Base-by-base conservation (phyloP, 371 early-diverging fungal species). In the Dinochytrium kinnereticum region DNA sequence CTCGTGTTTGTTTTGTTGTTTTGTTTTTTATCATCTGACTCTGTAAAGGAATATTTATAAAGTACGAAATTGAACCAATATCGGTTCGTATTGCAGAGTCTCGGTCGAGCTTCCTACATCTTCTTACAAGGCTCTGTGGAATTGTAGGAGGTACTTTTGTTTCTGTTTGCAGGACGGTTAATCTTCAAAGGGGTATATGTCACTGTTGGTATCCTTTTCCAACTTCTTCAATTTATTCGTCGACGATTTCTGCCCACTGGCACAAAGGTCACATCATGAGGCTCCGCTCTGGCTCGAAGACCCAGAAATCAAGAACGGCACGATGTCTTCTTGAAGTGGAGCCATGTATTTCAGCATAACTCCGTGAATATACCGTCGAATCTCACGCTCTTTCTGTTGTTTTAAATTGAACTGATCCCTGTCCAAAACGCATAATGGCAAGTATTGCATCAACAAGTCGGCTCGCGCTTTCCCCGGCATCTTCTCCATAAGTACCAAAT, bases 1-100 rank as follows among this genome's bases (percentile, higher is more conserved):
- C 21, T 2, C 61, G 24, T 10, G 26, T 7, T 61, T 37, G 34
- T 61, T 28, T 5, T 61, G 26, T 21, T 10, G 71, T 28, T n/a
- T n/a, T n/a, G n/a, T n/a, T n/a, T n/a, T n/a, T n/a, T n/a, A n/a
- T n/a, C n/a, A n/a, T n/a, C n/a, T n/a, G n/a, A 33, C 36, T 13
- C 39, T 36, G 64, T 5, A 85, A 83, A 57, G 94, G 96, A 21
- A 88, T 97, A 31, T 97, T 96, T 73, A 91, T 98, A 73, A 93
- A 92, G 76, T 98, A 96, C 77, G 91, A 92, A 59, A 89, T 96
- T 72, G 97, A 97, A 77, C 92, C 98, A 19, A 89, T 96, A 61
- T 87, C 91, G 0, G 91, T 97, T 0, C 88, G 89, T 19, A 89
- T 97, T 31, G 89, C 89, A 7, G 94, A 94, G 73, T 76, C 80